These are phyloP conservation scores for Leccinum subgranulosum DNA, from an alignment of 768 basidiomycete species.

Conservation along the genomic window DNA sequence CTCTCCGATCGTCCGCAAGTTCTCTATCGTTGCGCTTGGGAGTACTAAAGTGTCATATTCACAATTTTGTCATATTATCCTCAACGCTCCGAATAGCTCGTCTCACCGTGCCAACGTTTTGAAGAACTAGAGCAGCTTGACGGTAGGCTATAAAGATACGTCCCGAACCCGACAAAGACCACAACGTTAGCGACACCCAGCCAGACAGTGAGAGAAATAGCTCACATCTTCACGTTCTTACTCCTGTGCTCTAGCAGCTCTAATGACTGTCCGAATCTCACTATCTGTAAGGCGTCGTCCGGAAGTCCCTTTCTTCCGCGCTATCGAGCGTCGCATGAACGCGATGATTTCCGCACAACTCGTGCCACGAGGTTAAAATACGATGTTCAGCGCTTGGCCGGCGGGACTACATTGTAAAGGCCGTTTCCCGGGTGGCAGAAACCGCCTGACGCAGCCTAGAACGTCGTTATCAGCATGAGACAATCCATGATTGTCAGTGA, in stretches of 20 bases:
- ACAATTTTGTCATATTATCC: slow-evolving; percentile 2
- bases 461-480: neutral
- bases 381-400: slow-evolving; percentile 32
- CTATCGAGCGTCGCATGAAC: slow-evolving; percentile 16
- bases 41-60: slow-evolving; percentile 21
- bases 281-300: slow-evolving; percentile 22
- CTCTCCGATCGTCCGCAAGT: slow-evolving; percentile 21
- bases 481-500: neutral
- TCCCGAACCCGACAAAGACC: neutral
- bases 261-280: slow-evolving; percentile 36
- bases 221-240: slow-evolving; percentile 30
- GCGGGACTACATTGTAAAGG: slow-evolving; percentile 13
- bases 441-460: slow-evolving; percentile 37
- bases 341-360: slow-evolving; percentile 32
- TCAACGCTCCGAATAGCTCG: neutral
- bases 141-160: slow-evolving; percentile 26
- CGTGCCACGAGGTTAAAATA: slow-evolving; percentile 34
- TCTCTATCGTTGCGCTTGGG: slow-evolving; percentile 9
- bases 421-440: slow-evolving; percentile 28
- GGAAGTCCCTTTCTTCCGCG: slow-evolving; percentile 4
- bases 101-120: slow-evolving; percentile 21
- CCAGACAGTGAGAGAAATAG: neutral
- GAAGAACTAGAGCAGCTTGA: slow-evolving; percentile 35
- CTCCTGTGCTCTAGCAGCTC: slow-evolving; percentile 12
- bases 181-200: neutral